Conservation (phyloP, 208 protist genomes). For the Blastocrithidia nonstop region DNA sequence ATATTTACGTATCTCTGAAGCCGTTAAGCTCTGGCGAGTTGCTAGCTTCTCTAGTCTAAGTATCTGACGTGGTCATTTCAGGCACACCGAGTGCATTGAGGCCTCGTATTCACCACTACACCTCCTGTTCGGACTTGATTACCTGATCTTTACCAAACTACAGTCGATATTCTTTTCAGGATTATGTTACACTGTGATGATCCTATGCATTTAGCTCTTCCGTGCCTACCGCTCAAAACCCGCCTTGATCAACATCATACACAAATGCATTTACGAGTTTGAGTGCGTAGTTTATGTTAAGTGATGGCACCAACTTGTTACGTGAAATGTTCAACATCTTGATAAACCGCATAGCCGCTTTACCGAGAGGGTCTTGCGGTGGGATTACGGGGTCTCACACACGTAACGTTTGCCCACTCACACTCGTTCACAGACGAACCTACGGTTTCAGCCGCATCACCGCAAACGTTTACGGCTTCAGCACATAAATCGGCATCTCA, state of each 20-base stretch:
- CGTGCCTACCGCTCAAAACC: slow-evolving; percentile 78
- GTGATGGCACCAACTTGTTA: slow-evolving; percentile 71
- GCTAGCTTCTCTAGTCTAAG: no score
- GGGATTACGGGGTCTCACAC: slow-evolving; percentile 66
- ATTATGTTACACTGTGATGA: slow-evolving; percentile 35
- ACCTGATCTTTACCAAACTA: slow-evolving; percentile 69
- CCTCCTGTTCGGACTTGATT: slow-evolving; percentile 76
- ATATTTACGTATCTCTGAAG: no score
- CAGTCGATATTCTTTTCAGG: slow-evolving; percentile 71
- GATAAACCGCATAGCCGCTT: slow-evolving; percentile 57
- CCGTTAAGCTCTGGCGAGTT: no score
- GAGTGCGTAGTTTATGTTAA: slow-evolving; percentile 82
- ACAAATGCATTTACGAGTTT: slow-evolving; percentile 80
- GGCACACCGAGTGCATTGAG: slow-evolving; percentile 68
- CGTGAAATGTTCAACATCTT: slow-evolving; percentile 71
- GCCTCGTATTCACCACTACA: slow-evolving; percentile 83
- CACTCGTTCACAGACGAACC: slow-evolving; percentile 60
- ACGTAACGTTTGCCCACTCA: slow-evolving; percentile 43
- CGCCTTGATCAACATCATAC: slow-evolving; percentile 62
- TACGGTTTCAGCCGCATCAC: slow-evolving; percentile 61
- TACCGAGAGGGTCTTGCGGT: slow-evolving; percentile 51
- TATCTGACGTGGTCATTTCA: no score
- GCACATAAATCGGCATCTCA: slow-evolving; percentile 65
- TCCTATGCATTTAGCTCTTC: slow-evolving; percentile 49
- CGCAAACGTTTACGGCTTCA: slow-evolving; percentile 70